Conservation (phyloP, 2,329 filamentous ascomycete species). For the Scopulariopsis brevicaulis region DNA sequence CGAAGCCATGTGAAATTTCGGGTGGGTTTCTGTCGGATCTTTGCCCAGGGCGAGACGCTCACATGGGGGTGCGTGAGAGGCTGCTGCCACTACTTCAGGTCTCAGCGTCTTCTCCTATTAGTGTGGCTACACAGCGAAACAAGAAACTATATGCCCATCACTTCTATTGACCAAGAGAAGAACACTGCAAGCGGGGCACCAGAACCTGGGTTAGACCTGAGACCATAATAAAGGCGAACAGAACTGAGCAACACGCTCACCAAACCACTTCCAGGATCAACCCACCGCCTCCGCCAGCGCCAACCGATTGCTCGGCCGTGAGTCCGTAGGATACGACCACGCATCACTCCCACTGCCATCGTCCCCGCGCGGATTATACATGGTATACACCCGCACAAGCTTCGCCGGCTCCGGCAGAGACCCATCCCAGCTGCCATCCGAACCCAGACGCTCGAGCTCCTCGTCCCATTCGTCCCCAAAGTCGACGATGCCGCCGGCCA, state of each 20-base stretch:
- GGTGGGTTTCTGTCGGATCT: too few species aligned
- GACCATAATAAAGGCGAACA: background rate
- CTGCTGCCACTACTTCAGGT: background rate
- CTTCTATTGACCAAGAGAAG: background rate
- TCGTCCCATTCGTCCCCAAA: constrained; percentile 25
- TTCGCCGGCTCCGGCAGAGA: constrained; percentile 17
- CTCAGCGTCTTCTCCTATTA: background rate
- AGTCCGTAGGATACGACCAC: constrained; percentile 1
- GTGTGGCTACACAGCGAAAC: background rate
- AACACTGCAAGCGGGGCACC: background rate
- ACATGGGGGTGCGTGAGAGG: background rate
- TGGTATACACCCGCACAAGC: constrained; percentile 17
- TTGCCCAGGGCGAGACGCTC: too few species aligned
- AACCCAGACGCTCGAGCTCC: constrained; percentile 15
- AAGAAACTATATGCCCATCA: background rate
- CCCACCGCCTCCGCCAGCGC: background rate
- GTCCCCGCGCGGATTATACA: constrained; percentile 27
- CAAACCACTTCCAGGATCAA: background rate
- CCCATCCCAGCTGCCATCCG: constrained; percentile 25
- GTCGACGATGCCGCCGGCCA: constrained; percentile 27
- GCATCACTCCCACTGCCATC: constrained; percentile 16
- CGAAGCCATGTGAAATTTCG: too few species aligned
- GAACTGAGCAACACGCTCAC: background rate
- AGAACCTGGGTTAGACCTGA: background rate
- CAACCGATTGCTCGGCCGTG: background rate